Conservation (phyloP, 305 asterid species). For the Fraxinus floribunda region DNA sequence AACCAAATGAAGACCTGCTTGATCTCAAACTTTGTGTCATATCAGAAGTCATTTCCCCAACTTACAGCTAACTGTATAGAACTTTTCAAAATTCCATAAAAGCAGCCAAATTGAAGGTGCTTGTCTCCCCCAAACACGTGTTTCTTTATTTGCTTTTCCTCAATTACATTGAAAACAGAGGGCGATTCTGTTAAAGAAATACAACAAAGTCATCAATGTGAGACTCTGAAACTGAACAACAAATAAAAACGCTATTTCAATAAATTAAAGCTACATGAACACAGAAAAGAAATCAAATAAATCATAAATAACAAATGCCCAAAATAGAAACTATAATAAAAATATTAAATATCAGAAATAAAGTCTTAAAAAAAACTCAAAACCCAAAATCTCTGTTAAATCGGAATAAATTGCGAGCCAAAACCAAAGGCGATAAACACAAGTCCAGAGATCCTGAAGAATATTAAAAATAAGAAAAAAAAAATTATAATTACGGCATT, state of each 20-base stretch:
- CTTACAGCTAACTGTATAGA: constrained; percentile 11
- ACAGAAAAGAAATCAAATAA: not conserved
- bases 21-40: constrained; percentile 79
- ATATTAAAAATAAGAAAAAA: constrained; percentile 3
- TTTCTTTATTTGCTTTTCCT: constrained; percentile 6
- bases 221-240: not conserved
- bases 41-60: constrained; percentile 58
- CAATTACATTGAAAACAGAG: not conserved
- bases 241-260: not conserved
- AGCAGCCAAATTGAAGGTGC: constrained; percentile 20
- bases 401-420: constrained; percentile 2
- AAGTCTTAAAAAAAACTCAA: not conserved
- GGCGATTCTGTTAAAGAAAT: constrained; percentile 16
- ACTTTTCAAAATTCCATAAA: constrained; percentile 18
- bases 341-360: not conserved
- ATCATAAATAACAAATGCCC: not conserved
- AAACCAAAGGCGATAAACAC: constrained; percentile 26
- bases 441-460: constrained; percentile 42
- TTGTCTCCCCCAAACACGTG: not conserved
- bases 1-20: constrained; percentile 75
- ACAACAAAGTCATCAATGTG: constrained; percentile 16
- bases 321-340: not conserved
- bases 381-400: not conserved
- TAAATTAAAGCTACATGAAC: constrained; percentile 1
- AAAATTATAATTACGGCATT: constrained; percentile 2